Evolutionary conservation across 2,329 filamentous ascomycete genomes (phyloP).

Genomic region (Alternaria brassicae): DNA sequence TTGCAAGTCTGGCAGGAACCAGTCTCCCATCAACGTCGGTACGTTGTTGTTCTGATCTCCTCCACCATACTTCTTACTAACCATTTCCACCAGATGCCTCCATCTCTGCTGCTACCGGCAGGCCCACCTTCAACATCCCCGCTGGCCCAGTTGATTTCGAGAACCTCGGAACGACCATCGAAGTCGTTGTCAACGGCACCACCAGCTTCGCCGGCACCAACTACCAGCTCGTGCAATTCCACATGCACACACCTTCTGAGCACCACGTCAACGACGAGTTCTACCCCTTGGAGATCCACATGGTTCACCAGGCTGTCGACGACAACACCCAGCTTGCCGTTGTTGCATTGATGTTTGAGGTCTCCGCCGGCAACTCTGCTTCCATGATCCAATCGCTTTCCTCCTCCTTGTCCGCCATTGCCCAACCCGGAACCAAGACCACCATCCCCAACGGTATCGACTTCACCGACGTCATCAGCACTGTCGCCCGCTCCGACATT

Average conservation of each 20-base stretch:
- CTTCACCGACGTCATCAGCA: conserved; percentile 52
- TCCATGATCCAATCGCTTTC: conserved; percentile 41
- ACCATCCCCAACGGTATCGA: conserved; percentile 49
- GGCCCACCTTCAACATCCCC: conserved; percentile 51
- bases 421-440: conserved; percentile 49
- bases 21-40: conserved; percentile 65
- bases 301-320: conserved; percentile 62
- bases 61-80: neutral
- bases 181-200: conserved; percentile 62
- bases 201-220: conserved; percentile 51
- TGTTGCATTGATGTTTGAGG: conserved; percentile 53
- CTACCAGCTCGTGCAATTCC: conserved; percentile 62
- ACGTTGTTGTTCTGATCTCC: conserved; percentile 13
- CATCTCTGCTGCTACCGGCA: conserved; percentile 40
- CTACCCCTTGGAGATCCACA: conserved; percentile 61
- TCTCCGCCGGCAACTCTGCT: conserved; percentile 44
- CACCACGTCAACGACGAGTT: conserved; percentile 61
- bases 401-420: conserved; percentile 50
- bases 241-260: conserved; percentile 68
- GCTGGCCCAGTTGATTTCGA: conserved; percentile 58
- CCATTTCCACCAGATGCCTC: conserved; percentile 34
- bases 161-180: conserved; percentile 65
- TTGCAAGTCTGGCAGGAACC: conserved; percentile 59
- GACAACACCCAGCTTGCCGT: conserved; percentile 50
- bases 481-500: conserved; percentile 51